Evolutionary conservation across 2,329 filamentous ascomycete genomes (phyloP).

Genomic region (Colletotrichum aenigma): DNA sequence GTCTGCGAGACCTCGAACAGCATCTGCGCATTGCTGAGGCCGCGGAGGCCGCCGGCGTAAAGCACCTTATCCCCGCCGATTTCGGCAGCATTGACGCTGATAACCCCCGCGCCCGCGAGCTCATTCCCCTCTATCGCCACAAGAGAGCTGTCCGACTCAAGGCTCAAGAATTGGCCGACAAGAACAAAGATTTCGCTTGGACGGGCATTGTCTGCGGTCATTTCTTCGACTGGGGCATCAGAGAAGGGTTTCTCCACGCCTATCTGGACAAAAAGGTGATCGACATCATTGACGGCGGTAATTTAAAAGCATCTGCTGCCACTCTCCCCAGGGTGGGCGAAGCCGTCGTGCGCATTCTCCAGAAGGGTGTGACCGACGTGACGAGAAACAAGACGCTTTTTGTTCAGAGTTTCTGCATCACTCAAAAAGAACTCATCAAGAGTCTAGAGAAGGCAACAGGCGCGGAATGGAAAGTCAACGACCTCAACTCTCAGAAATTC

Average conservation of each 20-base stretch:
- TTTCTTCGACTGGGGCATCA: conserved; percentile 46
- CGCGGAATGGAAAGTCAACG: conserved; percentile 30
- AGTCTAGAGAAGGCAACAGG: conserved; percentile 37
- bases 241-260: conserved; percentile 38
- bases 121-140: conserved; percentile 38
- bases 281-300: conserved; percentile 38
- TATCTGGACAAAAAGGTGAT: conserved; percentile 30
- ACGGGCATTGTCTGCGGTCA: conserved; percentile 43
- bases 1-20: conserved; percentile 27
- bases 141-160: conserved; percentile 36
- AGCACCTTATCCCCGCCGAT: conserved; percentile 43
- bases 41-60: conserved; percentile 37
- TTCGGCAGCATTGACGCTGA: conserved; percentile 44
- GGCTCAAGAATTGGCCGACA: conserved; percentile 29
- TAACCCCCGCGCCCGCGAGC: conserved; percentile 33
- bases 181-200: conserved; percentile 33
- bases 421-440: conserved; percentile 36
- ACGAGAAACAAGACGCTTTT: conserved; percentile 39
- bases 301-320: conserved; percentile 34
- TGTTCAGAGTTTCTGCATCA: conserved; percentile 43
- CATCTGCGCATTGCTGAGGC: conserved; percentile 41
- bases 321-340: conserved; percentile 37
- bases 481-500: conserved; percentile 42
- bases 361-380: conserved; percentile 24
- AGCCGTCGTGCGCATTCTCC: conserved; percentile 36